Base-by-base conservation (phyloP, 768 basidiomycete genomes). In the Lyophyllum decastes region DNA sequence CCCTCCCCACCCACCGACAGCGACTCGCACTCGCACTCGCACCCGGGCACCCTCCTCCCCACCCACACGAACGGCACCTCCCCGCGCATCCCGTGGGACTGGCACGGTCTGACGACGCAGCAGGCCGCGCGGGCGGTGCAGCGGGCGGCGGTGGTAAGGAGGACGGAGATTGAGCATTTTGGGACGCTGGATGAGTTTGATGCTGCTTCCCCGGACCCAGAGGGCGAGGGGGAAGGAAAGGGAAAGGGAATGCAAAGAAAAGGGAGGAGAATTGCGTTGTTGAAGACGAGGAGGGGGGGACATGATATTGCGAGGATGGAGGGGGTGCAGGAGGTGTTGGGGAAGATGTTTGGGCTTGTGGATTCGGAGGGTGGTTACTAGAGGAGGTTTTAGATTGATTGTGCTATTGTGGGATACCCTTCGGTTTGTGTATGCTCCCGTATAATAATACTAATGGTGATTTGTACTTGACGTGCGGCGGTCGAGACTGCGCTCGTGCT, bases 241-340 rank as follows among this genome's bases (percentile, higher is more conserved):
- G 40, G 40, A 19, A 34, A 21, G 24, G 34, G 16, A 38, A n/a
- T n/a, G n/a, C n/a, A n/a, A n/a, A n/a, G n/a, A n/a, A n/a, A n/a
- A 45, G 76, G 68, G 54, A 69, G 80, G 57, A 81, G 76, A 49
- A 76, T 90, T 6, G 79, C 81, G 5, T 74, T 87, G 51, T 70
- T 89, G 41, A 83, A 84, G 71, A 84, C 84, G 1, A 62, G 74
- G 25, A 77, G 76, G 59, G 89, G 90, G 7, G 75, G 75, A 0
- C 90, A 92, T 65, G 79, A 83, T 57, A 69, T 90, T 46, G 84
- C 83, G 12, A 70, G 79, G 2, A 72, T 84, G 30, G 88, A 91
- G 59, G 89, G 89, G 8, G 82, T 90, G 21, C 87, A 91, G 61
- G 88, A 90, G 68, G 72, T 82, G 12, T 79, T 85, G 62, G 76